Conservation (phyloP, 2,329 filamentous ascomycete species). For the Fusarium oligoseptatum region DNA sequence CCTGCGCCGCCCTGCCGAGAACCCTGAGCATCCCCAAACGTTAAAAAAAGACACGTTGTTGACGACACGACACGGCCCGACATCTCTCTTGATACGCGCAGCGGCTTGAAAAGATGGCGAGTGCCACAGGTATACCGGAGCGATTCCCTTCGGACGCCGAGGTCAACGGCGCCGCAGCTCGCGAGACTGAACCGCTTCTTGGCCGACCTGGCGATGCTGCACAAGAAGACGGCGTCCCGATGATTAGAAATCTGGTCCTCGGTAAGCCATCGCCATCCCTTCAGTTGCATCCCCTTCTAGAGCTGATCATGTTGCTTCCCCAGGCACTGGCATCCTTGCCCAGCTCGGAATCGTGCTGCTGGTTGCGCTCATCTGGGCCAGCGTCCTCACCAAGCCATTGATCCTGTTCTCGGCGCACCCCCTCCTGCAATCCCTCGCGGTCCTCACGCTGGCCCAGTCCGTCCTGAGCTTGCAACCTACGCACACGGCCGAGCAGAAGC, state of each 20-base stretch:
- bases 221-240: conserved; percentile 73
- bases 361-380: conserved; percentile 80
- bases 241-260: conserved; percentile 79
- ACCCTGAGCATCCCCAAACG: not conserved
- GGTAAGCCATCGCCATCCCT: conserved; percentile 64
- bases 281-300: conserved; percentile 1
- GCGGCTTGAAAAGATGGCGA: conserved; percentile 67
- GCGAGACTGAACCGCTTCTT: conserved; percentile 60
- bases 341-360: conserved; percentile 85
- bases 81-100: not conserved
- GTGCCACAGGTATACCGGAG: conserved; percentile 75
- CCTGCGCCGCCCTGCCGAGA: not conserved
- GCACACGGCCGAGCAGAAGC: conserved; percentile 80
- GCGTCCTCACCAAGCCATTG: conserved; percentile 76
- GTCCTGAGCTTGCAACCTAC: conserved; percentile 91
- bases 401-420: conserved; percentile 93
- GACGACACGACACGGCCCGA: not conserved
- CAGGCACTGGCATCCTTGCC: conserved; percentile 85
- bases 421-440: conserved; percentile 74
- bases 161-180: conserved; percentile 42
- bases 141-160: conserved; percentile 47
- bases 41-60: conserved; percentile 2
- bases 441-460: conserved; percentile 83
- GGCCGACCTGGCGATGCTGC: conserved; percentile 77
- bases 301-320: conserved; percentile 7